Base-by-base conservation (phyloP, 805 yeast species). In the Metschnikowia santaceciliae region DNA sequence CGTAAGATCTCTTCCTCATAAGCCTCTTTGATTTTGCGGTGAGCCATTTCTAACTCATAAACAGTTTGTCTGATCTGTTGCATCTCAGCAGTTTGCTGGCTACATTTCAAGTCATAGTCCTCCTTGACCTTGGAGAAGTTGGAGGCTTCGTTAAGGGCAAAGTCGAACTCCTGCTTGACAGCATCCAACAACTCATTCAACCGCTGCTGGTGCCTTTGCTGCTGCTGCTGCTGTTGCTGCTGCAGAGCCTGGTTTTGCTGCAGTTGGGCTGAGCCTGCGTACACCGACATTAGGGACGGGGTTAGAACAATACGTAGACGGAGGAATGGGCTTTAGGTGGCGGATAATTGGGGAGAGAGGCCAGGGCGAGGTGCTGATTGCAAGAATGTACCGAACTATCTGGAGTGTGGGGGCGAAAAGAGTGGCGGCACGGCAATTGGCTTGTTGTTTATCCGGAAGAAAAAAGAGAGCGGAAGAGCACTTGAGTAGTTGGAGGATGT, bases 31-130 rank as follows among this genome's bases (percentile, higher is more conserved):
- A 94, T 88, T 66, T 89, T 88, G 60, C 96, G 80, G 74, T 92
- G 98, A 37, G 96, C 92, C 79, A 86, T 81, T 69, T 92, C 97
- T 62, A 92, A 79, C 66, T 94, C 98, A 65, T 85, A 90, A 30
- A 92, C 96, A 10, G 96, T 89, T 64, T 90, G 95, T 63, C 97
- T 82, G 52, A 92, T 90, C 67, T 88, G 96, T 65, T 90, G 91
- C 81, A 92, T 84, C 69, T 94, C 99, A 48, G 85, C 87, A 51
- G 90, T 84, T 70, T 92, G 97, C 71, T 91, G 97, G 65, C 81
- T 85, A 66, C 90, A 84, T 67, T 91, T 91, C 60, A 86, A 75
- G 69, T 92, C 98, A 61, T 83, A 88, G 66, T 91, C 97, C 67
- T 90, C 96, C 73, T 90, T 92, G 68, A 90, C 96, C 68, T 88